Evolutionary conservation across 1,139 yeast genomes (phyloP).

Genomic region (Wickerhamomyces sp.): DNA sequence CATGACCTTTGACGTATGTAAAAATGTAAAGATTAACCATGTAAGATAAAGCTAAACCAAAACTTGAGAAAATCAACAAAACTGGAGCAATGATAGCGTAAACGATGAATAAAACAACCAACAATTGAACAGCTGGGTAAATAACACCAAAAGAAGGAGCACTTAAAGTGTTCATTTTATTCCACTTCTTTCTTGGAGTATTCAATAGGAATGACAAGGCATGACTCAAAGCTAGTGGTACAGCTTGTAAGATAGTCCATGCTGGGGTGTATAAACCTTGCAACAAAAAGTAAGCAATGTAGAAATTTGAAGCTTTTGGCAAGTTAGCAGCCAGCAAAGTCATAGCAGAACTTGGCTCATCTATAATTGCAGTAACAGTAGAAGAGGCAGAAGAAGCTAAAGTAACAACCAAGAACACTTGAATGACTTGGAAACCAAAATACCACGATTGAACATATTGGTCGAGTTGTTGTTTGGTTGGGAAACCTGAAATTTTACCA

Average conservation of each 20-base stretch:
- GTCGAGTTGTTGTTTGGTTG: slow-evolving; percentile 70
- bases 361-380: slow-evolving; percentile 49
- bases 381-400: slow-evolving; percentile 78
- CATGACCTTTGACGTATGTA: slow-evolving; percentile 51
- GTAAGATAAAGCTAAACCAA: slow-evolving; percentile 53
- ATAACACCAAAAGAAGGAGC: slow-evolving; percentile 67
- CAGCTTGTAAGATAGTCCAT: slow-evolving; percentile 50
- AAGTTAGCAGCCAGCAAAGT: slow-evolving; percentile 50
- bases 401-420: slow-evolving; percentile 78
- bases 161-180: slow-evolving; percentile 41
- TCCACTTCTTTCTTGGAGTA: slow-evolving; percentile 67
- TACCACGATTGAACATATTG: slow-evolving; percentile 79
- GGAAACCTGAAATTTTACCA: slow-evolving; percentile 69
- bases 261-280: slow-evolving; percentile 72
- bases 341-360: slow-evolving; percentile 52
- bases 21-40: slow-evolving; percentile 57
- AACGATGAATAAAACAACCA: slow-evolving; percentile 66
- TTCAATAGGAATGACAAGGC: slow-evolving; percentile 38
- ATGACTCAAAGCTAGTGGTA: slow-evolving; percentile 38
- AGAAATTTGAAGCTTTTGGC: slow-evolving; percentile 72
- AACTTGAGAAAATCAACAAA: slow-evolving; percentile 57
- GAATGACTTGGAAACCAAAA: slow-evolving; percentile 85
- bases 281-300: slow-evolving; percentile 57
- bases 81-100: slow-evolving; percentile 78
- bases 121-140: slow-evolving; percentile 68